Conservation (phyloP, 208 protist genomes). For the Leishmania tarentolae region DNA sequence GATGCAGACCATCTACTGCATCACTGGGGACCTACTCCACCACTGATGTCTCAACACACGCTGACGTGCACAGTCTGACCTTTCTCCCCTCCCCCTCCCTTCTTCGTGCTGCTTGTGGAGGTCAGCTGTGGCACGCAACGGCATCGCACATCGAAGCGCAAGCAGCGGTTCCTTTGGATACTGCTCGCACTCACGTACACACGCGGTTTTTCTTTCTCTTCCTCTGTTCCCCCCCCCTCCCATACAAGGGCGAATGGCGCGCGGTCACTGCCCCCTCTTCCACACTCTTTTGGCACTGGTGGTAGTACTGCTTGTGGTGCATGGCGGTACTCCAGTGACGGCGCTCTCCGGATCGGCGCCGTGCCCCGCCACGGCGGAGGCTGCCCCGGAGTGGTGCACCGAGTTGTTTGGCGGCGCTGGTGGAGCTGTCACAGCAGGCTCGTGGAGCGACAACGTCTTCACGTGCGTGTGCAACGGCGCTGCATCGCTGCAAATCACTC, state of each 20-base stretch:
- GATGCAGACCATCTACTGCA: neutral
- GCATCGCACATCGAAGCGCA: neutral
- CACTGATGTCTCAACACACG: neutral
- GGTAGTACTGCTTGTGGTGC: neutral
- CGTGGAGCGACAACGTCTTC: conserved; percentile 15
- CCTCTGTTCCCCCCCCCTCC: neutral
- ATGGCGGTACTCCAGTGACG: neutral
- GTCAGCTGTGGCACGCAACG: neutral
- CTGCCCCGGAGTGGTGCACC: conserved; percentile 21
- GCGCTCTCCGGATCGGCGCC: conserved; percentile 6
- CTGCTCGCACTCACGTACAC: neutral
- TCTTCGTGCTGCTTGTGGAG: neutral
- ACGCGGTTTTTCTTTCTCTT: neutral
- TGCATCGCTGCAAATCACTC: conserved; percentile 2
- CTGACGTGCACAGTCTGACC: neutral
- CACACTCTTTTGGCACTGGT: neutral
- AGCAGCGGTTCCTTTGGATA: neutral
- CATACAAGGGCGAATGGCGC: neutral
- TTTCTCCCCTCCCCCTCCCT: neutral
- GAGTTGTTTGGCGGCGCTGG: conserved; percentile 22
- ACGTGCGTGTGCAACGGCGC: conserved; percentile 28
- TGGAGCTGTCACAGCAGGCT: conserved; percentile 10
- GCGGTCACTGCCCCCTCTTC: neutral
- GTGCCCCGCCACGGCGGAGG: conserved; percentile 6
- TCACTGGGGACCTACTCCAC: neutral